Base-by-base conservation (phyloP, 345 rosid species). In the Populus pruinosa region DNA sequence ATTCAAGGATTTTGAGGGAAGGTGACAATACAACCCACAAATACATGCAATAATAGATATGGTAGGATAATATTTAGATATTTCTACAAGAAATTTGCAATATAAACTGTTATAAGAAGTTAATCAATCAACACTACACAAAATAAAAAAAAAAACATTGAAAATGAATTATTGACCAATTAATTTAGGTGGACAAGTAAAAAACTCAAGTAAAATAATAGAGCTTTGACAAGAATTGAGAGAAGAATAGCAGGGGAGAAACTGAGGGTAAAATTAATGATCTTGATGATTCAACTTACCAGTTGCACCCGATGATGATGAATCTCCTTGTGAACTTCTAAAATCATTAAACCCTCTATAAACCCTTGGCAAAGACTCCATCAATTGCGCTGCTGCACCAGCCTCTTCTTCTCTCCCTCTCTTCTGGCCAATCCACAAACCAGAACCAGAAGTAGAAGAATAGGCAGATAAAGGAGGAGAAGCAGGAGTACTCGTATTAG, bases 301-400 rank as follows among this genome's bases (percentile, higher is more conserved):
- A 63, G 83, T 83, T 77, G 84, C 87, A 85, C 82, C 80, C 64
- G 86, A 73, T 0, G 84, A 83, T 36, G 89, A 80, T 10, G 88
- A 81, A 80, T 83, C 84, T 16, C 65, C 83, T 4, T 14, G 83
- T n/a, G 85, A 79, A 61, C n/a, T 69, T 72, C 63, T 56, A 23
- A 81, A 50, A 70, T 76, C 79, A 21, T 69, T 69, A 77, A 75
- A 67, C 13, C 78, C 78, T 84, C 83, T 76, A 70, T 80, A 85
- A 81, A 62, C 79, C 81, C 81, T 84, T 2, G 79, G 79, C 3
- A 63, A 11, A 67, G 85, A 71, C 13, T 81, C 88, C 35, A 78
- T 49, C 36, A 56, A 56, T 56, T 62, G 82, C 71, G 82, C 8
- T 23, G 65, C 73, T 56, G 66, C 70, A 47, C 18, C 59, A 10